Percentiles rank a stretch among this genome's conserved stretches.
phyloP scores from a whole-genome alignment of 495 filamentous ascomycete genomes.

The Pseudotulostoma volvatum region DNA sequence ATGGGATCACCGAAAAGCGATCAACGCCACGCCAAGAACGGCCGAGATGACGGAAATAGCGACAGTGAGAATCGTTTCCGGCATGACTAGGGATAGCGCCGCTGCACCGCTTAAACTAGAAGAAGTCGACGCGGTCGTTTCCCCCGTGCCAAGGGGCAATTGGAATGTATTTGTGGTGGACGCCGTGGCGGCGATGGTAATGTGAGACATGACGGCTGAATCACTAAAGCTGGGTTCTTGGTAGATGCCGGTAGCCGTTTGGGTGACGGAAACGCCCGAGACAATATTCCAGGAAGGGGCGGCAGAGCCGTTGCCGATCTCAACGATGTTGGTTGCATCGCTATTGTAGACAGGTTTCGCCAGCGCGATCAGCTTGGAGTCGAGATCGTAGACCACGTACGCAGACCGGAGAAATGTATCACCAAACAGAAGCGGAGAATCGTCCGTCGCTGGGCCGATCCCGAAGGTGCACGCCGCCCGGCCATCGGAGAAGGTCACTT shows the following conservation, averaged over 20 bases:
- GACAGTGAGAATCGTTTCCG: not conserved
- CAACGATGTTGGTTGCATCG: constrained; percentile 3
- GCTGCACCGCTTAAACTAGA: no score
- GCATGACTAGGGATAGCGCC: not conserved
- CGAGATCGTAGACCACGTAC: constrained; percentile 62
- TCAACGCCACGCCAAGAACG: not conserved
- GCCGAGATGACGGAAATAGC: not conserved
- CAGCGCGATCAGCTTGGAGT: constrained; percentile 56
- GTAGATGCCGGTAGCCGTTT: constrained; percentile 7
- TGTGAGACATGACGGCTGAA: no score
- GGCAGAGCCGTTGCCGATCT: constrained; percentile 1
- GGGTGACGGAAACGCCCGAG: constrained; percentile 35
- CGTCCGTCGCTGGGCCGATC: constrained; percentile 31
- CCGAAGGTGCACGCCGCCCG: constrained; percentile 6
- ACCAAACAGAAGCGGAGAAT: constrained; percentile 44
- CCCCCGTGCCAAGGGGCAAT: no score
- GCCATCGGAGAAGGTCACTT: constrained; percentile 5
- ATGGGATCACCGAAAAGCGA: no score
- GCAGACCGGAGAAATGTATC: constrained; percentile 67
- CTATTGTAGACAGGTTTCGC: constrained; percentile 53
- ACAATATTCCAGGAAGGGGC: constrained; percentile 28
- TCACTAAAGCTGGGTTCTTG: no score
- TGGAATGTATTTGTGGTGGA: no score
- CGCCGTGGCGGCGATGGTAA: no score
- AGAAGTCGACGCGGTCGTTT: no score